A percentile compares a stretch with the other conserved stretches of the same genome.
These are phyloP conservation scores for Auriscalpium orientale DNA, from an alignment of 768 basidiomycete species.

Conservation along the genomic window DNA sequence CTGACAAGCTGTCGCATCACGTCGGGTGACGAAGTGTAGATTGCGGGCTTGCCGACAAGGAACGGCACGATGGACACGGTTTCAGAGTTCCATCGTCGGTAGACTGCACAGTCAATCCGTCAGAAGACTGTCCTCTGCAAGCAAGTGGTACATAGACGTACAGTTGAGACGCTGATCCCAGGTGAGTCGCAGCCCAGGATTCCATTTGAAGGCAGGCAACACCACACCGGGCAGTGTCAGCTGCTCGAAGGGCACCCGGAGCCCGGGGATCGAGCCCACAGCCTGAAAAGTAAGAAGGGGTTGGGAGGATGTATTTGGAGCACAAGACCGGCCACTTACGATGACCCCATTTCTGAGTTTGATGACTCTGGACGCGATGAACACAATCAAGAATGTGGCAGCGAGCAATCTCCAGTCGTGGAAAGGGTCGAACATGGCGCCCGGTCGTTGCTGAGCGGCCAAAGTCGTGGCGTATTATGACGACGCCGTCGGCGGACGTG, in stretches of 20 bases:
- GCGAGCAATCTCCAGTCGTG: too few species aligned
- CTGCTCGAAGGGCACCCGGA: not conserved
- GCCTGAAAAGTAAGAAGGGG: not conserved
- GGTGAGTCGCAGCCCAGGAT: not conserved
- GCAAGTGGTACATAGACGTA: not conserved
- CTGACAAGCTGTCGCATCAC: not conserved
- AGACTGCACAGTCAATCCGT: not conserved
- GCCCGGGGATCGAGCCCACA: not conserved
- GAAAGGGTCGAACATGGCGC: too few species aligned
- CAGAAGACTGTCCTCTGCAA: not conserved
- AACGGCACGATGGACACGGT: slow-evolving; percentile 35
- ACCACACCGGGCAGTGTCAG: not conserved
- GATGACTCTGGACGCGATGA: not conserved
- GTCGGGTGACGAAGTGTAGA: slow-evolving; percentile 28
- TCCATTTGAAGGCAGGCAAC: not conserved
- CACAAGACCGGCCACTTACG: not conserved
- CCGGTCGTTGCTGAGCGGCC: too few species aligned
- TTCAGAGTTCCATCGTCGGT: slow-evolving; percentile 34
- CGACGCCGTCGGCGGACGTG: too few species aligned
- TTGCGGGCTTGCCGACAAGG: slow-evolving; percentile 26
- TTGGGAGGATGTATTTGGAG: not conserved
- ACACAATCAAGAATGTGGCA: not conserved
- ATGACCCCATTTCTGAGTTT: not conserved
- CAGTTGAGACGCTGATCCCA: not conserved
- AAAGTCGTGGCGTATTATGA: too few species aligned